A percentile compares a stretch with the other conserved stretches of the same genome.
Conservation (phyloP, 371 early-diverging fungal genomes). For the Haplosporangium sp. region DNA sequence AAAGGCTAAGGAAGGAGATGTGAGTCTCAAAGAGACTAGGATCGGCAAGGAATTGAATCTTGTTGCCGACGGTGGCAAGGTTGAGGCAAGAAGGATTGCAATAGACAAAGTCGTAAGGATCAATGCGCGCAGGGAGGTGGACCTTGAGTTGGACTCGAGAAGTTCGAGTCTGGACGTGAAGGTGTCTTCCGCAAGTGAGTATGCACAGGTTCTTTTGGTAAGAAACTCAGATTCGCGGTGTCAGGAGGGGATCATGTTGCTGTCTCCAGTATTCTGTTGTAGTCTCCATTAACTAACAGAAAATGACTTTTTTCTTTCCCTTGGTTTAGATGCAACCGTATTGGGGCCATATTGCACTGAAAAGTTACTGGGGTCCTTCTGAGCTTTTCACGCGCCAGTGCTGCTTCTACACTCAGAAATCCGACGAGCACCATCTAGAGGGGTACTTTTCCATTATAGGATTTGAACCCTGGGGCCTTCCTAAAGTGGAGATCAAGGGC, state of each 20-base stretch:
- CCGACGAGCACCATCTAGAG: slow-evolving; percentile 5
- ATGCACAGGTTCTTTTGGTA: slow-evolving; percentile 1
- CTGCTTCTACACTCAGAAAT: neutral
- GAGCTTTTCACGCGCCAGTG: neutral
- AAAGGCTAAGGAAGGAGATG: neutral
- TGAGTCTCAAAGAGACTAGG: neutral
- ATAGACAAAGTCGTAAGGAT: neutral
- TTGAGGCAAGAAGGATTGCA: neutral
- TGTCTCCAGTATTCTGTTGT: too few species aligned
- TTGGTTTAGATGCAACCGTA: slow-evolving; percentile 8
- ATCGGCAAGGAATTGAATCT: neutral
- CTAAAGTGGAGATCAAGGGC: slow-evolving; percentile 4
- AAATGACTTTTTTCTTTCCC: too few species aligned
- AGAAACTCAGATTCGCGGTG: too few species aligned
- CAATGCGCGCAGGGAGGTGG: neutral
- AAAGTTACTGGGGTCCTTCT: neutral
- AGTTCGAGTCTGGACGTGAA: slow-evolving; percentile 2
- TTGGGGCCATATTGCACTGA: slow-evolving; percentile 6
- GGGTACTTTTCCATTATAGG: neutral
- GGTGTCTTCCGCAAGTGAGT: neutral
- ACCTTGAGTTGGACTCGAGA: neutral
- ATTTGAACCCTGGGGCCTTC: neutral
- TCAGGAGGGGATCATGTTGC: too few species aligned
- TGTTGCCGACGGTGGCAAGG: slow-evolving; percentile 1
- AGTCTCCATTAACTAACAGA: too few species aligned